Evolutionary conservation across 169 alveolate species (phyloP), one percentile per base, ranked within the genome.

Genomic region (Cryptosporidium sp.): DNA sequence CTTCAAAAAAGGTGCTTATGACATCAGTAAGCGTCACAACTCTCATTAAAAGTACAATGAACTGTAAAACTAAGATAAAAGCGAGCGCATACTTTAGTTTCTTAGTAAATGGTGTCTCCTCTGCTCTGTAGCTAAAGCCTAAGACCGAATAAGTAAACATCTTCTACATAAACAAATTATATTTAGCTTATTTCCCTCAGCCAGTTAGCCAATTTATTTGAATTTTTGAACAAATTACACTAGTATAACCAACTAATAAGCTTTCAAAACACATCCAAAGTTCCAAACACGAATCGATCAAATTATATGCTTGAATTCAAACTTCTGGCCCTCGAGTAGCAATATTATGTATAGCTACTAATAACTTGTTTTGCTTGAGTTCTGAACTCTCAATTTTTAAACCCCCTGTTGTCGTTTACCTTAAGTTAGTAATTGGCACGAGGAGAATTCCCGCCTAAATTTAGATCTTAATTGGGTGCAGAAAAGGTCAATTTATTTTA

Each of bases 401-500:
- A 42, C 51, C 80, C 56, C 72, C 72, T 37, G 56, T 48, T 37
- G 53, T 65, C 51, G 44, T 35, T 65, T 65, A 65, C 33, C 72
- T 31, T 65, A 7, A 65, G 31, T 23, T 65, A 18, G 48, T 10
- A 21, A 31, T 65, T 35, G 35, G 67, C 35, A 35, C 35, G 26
- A 35, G 72, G 53, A 65, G 53, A 37, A 16, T 23, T 70, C 85
- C 85, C 85, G 85, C 85, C 85, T 70, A 44, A 31, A 48, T 45
- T 48, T 70, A 70, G 85, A 70, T 70, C 85, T 70, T 52, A 18
- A 42, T 44, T 70, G 85, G 85, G 85, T 70, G 85, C 85, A 70
- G 85, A 37, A 26, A 26, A 10, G n/a, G 67, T 56, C 67, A 56
- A 21, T 16, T 5, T 56, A n/a, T 56, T 56, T 9, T 56, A 23